These are phyloP conservation scores for Leccinum solheimii DNA, from an alignment of 1,284 basidiomycete genomes.

Conservation along the genomic window DNA sequence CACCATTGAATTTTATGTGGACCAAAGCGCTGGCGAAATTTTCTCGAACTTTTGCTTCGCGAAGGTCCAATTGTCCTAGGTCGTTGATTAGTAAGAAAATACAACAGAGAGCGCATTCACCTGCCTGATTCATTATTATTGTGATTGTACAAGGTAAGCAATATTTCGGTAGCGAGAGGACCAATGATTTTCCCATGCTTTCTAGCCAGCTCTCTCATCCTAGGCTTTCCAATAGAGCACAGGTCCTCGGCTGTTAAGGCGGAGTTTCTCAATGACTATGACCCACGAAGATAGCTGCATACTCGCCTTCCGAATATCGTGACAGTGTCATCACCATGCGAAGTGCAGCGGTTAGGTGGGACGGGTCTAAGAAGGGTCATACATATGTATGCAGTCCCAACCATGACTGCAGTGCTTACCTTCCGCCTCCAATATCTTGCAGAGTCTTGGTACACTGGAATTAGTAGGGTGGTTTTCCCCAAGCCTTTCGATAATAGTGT, in stretches of 20 bases:
- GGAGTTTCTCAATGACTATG: background rate
- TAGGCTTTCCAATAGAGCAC: constrained; percentile 10
- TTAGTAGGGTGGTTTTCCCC: background rate
- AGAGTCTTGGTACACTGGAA: too few species aligned
- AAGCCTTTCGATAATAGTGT: constrained; percentile 15
- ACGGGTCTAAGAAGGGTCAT: constrained; percentile 8
- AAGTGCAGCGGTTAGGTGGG: constrained; percentile 15
- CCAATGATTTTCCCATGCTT: constrained; percentile 14
- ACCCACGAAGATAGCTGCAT: background rate
- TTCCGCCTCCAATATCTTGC: too few species aligned
- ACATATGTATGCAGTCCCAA: background rate
- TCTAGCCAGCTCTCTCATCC: constrained; percentile 18
- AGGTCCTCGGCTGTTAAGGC: background rate
- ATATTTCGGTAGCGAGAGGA: constrained; percentile 22
- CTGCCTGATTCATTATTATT: background rate
- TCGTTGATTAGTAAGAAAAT: background rate
- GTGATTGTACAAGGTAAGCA: constrained; percentile 13
- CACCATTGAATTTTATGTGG: background rate
- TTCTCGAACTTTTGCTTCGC: constrained; percentile 7
- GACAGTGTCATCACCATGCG: constrained; percentile 21
- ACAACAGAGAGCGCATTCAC: background rate
- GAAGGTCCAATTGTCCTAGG: constrained; percentile 11
- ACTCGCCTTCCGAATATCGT: constrained; percentile 11
- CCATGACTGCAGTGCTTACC: background rate
- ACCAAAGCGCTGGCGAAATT: constrained; percentile 21